These are phyloP conservation scores for Pestalotiopsis sp. DNA, from an alignment of 2,329 filamentous ascomycete species.

Conservation along the genomic window DNA sequence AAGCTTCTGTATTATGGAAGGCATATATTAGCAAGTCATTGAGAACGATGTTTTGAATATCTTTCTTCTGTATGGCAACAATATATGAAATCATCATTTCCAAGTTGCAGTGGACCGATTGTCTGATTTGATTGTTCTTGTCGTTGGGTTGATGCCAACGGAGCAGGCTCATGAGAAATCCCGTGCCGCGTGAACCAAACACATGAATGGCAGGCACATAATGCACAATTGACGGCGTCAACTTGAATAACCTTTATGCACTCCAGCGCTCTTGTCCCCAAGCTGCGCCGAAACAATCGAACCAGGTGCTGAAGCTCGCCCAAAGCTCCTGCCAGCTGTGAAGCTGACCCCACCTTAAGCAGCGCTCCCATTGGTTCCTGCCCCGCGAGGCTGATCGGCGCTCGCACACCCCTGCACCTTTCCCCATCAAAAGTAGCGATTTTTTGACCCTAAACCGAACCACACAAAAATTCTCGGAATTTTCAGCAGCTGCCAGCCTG, in stretches of 20 bases:
- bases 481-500: constrained; percentile 11
- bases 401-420: constrained; percentile 1
- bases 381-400: constrained; percentile 25
- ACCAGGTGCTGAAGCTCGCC: not conserved
- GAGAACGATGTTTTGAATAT: not conserved
- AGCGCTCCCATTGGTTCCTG: constrained; percentile 28
- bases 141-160: too few relatives aligned
- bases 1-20: not conserved
- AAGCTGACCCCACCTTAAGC: not conserved
- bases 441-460: constrained; percentile 52
- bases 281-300: too few relatives aligned
- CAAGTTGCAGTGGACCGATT: too few relatives aligned
- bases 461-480: constrained; percentile 47
- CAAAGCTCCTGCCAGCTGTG: constrained; percentile 7
- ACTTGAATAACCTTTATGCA: not conserved
- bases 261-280: too few relatives aligned
- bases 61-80: not conserved
- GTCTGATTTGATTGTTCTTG: too few relatives aligned
- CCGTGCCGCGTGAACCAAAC: too few relatives aligned
- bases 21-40: not conserved
- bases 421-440: constrained; percentile 16
- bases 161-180: too few relatives aligned
- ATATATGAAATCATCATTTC: too few relatives aligned
- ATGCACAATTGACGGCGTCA: too few relatives aligned
- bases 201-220: not conserved